A percentile compares a stretch with the other conserved stretches of the same genome.
Conservation (phyloP, 108 stramenopile species). For the Nitzschia inconspicua region DNA sequence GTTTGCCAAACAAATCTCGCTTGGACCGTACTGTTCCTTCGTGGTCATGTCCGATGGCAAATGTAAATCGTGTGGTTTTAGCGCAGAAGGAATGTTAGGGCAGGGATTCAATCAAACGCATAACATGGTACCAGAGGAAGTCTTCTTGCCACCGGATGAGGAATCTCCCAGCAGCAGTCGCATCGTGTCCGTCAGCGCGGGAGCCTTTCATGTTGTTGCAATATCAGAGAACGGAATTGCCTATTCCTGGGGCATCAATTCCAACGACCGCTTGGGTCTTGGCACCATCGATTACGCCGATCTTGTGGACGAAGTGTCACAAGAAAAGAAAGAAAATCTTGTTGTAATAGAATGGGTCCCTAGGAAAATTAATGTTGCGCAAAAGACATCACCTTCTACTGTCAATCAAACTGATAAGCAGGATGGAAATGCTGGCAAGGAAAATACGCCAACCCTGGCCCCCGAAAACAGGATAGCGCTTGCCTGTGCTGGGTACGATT, state of each 20-base stretch:
- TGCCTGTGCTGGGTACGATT: constrained; percentile 64
- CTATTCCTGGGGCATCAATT: constrained; percentile 57
- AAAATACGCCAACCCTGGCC: too few species aligned
- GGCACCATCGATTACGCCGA: constrained; percentile 20
- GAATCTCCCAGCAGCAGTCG: constrained; percentile 1
- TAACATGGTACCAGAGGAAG: constrained; percentile 38
- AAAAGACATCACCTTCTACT: not conserved
- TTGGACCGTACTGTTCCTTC: constrained; percentile 69
- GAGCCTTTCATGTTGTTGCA: constrained; percentile 57
- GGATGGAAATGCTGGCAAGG: not conserved
- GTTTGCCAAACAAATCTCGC: constrained; percentile 48
- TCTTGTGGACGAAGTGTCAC: constrained; percentile 8
- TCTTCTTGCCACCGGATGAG: constrained; percentile 24
- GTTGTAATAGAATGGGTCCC: constrained; percentile 36
- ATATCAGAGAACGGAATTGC: constrained; percentile 38
- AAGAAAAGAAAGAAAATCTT: constrained; percentile 19
- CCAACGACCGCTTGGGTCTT: constrained; percentile 24
- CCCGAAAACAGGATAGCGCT: constrained; percentile 15
- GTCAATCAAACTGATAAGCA: not conserved
- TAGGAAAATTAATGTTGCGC: constrained; percentile 21
- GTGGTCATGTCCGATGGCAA: constrained; percentile 60
- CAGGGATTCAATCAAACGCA: constrained; percentile 33
- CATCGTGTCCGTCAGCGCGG: constrained; percentile 53
- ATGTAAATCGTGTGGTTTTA: constrained; percentile 63
- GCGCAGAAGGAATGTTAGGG: constrained; percentile 68